These are phyloP conservation scores for Chrysochromulina parva DNA, from an alignment of 78 protist genomes.

Conservation along the genomic window DNA sequence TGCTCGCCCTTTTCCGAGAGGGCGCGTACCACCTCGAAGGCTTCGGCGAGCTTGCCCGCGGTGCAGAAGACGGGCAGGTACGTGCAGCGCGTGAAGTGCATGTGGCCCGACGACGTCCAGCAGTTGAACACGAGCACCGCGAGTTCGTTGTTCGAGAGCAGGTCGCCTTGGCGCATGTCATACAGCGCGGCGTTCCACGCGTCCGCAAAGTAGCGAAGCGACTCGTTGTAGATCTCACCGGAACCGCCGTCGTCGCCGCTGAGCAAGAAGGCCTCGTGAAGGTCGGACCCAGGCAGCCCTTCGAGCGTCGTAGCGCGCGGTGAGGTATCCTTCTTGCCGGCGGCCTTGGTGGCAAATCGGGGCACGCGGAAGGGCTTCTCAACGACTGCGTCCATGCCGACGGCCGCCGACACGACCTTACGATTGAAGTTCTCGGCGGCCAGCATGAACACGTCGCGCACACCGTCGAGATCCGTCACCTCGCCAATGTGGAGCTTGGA, in stretches of 20 bases:
- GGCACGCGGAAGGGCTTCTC: too few species aligned
- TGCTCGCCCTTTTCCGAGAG: too few species aligned
- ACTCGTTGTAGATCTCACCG: too few species aligned
- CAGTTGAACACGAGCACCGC: neutral
- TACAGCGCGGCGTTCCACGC: constrained; percentile 6
- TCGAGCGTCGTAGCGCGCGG: too few species aligned
- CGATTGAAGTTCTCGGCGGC: neutral
- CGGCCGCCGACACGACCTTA: neutral
- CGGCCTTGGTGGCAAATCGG: too few species aligned
- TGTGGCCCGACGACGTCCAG: neutral
- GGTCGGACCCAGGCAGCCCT: too few species aligned
- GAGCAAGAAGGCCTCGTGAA: too few species aligned
- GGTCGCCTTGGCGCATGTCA: neutral
- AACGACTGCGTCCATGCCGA: too few species aligned
- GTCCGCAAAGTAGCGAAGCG: neutral
- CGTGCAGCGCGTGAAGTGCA: neutral
- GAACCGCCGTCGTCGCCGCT: too few species aligned
- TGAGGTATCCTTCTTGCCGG: too few species aligned
- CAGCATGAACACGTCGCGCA: too few species aligned
- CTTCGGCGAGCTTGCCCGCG: constrained; percentile 2
- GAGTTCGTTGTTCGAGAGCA: neutral
- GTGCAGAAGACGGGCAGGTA: constrained; percentile 8
- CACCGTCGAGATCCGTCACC: neutral
- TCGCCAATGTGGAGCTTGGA: neutral
- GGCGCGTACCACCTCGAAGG: neutral